A percentile compares a stretch with the other conserved stretches of the same genome.
Evolutionary conservation across 345 rosid species (phyloP).

Genomic region (Cochlearia excelsa): DNA sequence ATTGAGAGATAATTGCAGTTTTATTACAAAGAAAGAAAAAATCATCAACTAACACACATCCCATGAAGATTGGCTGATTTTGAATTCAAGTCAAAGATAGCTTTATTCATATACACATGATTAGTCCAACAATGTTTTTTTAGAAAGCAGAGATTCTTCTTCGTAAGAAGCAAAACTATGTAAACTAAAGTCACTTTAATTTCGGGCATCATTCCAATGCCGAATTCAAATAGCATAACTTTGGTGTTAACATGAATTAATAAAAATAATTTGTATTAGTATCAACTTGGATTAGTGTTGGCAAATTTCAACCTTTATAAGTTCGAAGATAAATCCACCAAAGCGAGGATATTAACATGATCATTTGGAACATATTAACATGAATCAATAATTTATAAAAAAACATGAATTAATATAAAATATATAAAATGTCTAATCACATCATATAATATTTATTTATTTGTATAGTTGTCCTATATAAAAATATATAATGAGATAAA

Average conservation of each 20-base stretch:
- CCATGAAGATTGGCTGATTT: conserved; percentile 20
- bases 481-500: conserved; percentile 12
- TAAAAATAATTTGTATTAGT: too few species aligned
- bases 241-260: too few species aligned
- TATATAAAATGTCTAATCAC: conserved; percentile 23
- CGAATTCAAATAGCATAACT: conserved; percentile 27
- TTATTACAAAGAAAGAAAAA: too few species aligned
- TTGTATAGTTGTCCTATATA: conserved; percentile 7
- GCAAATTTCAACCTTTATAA: too few species aligned
- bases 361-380: too few species aligned
- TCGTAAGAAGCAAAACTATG: conserved; percentile 26
- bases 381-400: too few species aligned
- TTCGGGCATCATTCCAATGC: conserved; percentile 10
- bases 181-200: conserved; percentile 21
- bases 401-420: too few species aligned
- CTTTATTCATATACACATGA: conserved; percentile 18
- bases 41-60: conserved; percentile 18
- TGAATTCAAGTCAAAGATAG: conserved; percentile 25
- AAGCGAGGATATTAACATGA: too few species aligned
- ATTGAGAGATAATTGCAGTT: too few species aligned
- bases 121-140: too few species aligned
- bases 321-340: too few species aligned
- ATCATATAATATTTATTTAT: conserved; percentile 1
- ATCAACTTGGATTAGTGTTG: too few species aligned
- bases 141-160: conserved; percentile 23